Conservation (phyloP, 257 asterid species). For the Petunia secreta region DNA sequence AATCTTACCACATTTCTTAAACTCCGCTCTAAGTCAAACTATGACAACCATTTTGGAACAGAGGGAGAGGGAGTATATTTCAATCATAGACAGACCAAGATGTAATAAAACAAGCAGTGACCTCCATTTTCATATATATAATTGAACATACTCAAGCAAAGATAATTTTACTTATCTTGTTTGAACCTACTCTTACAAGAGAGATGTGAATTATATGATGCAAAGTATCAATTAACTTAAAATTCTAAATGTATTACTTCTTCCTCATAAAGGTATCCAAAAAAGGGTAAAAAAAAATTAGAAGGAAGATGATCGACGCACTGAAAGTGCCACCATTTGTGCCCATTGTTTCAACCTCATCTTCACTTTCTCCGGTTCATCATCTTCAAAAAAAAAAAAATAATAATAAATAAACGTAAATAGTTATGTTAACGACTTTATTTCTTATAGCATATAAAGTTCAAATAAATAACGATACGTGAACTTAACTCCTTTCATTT, state of each 20-base stretch:
- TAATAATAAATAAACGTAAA: not conserved
- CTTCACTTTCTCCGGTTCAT: slow-evolving; percentile 60
- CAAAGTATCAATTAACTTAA: not conserved
- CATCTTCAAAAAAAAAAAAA: slow-evolving; percentile 40
- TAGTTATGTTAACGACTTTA: not conserved
- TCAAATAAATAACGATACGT: no score
- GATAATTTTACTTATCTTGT: not conserved
- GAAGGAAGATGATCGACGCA: slow-evolving; percentile 38
- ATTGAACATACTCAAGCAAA: not conserved
- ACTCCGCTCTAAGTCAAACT: no score
- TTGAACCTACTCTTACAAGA: not conserved
- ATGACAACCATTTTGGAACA: no score
- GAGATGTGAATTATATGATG: not conserved
- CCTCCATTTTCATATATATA: not conserved
- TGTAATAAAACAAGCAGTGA: not conserved
- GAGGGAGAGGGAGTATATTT: no score
- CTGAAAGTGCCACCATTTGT: slow-evolving; percentile 73
- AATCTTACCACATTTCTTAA: no score
- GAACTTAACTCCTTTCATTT: not conserved
- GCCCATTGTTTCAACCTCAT: slow-evolving; percentile 77
- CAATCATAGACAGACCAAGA: not conserved
- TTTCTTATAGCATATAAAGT: no score
- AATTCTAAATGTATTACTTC: not conserved
- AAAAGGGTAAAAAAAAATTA: not conserved
- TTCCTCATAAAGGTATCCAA: not conserved